Conservation (phyloP, 164 flowering plant species). For the Malania oleifera region DNA sequence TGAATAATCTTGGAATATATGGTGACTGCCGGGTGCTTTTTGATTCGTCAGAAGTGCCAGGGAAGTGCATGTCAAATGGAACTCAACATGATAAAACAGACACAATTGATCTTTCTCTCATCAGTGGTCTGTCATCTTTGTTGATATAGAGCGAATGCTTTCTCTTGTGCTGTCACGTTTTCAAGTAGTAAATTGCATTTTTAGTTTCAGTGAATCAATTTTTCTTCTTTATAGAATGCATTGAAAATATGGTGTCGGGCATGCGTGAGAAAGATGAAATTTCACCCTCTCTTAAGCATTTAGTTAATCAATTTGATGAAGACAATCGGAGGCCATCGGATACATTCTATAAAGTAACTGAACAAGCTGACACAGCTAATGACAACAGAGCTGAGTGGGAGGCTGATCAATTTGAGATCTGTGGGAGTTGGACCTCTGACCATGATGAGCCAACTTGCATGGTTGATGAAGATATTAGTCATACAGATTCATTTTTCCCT, state of each 20-base stretch:
- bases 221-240: conserved; percentile 40
- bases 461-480: conserved; percentile 36
- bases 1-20: conserved; percentile 96
- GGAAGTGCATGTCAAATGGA: conserved; percentile 40
- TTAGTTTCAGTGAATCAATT: neutral
- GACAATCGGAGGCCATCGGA: conserved; percentile 53
- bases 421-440: conserved; percentile 39
- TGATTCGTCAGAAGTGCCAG: conserved; percentile 88
- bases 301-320: conserved; percentile 63
- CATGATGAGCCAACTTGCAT: conserved; percentile 51
- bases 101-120: conserved; percentile 71
- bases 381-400: conserved; percentile 18
- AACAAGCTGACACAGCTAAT: conserved; percentile 21
- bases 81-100: conserved; percentile 33
- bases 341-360: conserved; percentile 27
- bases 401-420: conserved; percentile 36
- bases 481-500: conserved; percentile 34
- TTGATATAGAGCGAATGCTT: neutral
- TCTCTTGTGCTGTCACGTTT: neutral
- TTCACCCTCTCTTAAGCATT: conserved; percentile 64
- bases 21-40: conserved; percentile 84
- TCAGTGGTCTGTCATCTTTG: conserved; percentile 50
- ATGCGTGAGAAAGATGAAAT: conserved; percentile 58
- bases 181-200: conserved; percentile 1
- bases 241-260: conserved; percentile 63